These are phyloP conservation scores for Pholiota microspora DNA, from an alignment of 768 basidiomycete genomes.

Conservation along the genomic window DNA sequence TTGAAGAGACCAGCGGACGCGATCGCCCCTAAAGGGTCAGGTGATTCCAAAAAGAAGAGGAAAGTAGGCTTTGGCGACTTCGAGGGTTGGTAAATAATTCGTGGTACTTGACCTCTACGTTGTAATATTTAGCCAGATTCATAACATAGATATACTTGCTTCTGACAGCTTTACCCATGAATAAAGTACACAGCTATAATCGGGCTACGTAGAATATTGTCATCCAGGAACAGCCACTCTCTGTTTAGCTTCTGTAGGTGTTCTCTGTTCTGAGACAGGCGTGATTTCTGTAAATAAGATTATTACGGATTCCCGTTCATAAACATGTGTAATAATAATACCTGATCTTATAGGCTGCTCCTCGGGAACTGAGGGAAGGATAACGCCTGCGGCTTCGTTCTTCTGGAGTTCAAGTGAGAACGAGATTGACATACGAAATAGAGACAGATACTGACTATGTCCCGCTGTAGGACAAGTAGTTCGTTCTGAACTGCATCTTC, in stretches of 20 bases:
- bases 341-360: slow-evolving; percentile 39
- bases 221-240: slow-evolving; percentile 34
- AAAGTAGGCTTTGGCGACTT: slow-evolving; percentile 91
- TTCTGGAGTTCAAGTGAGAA: slow-evolving; percentile 25
- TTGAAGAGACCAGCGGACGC: slow-evolving; percentile 44
- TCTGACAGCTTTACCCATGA: background rate
- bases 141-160: background rate
- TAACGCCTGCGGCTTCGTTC: slow-evolving; percentile 27
- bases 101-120: too few species aligned
- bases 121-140: background rate
- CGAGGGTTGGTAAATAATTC: slow-evolving; percentile 60
- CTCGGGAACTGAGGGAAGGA: slow-evolving; percentile 56
- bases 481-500: slow-evolving; percentile 93
- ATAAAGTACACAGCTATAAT: background rate
- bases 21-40: slow-evolving; percentile 7
- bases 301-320: background rate
- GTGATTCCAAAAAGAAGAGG: slow-evolving; percentile 75
- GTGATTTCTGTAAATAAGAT: slow-evolving; percentile 3
- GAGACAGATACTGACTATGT: slow-evolving; percentile 49
- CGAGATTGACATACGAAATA: slow-evolving; percentile 5
- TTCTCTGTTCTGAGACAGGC: background rate
- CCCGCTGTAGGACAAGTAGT: slow-evolving; percentile 63
- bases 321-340: slow-evolving; percentile 12
- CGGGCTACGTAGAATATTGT: slow-evolving; percentile 7
- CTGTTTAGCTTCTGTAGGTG: slow-evolving; percentile 8